Conservation (phyloP, 768 basidiomycete genomes). For the Boletus huronensis region DNA sequence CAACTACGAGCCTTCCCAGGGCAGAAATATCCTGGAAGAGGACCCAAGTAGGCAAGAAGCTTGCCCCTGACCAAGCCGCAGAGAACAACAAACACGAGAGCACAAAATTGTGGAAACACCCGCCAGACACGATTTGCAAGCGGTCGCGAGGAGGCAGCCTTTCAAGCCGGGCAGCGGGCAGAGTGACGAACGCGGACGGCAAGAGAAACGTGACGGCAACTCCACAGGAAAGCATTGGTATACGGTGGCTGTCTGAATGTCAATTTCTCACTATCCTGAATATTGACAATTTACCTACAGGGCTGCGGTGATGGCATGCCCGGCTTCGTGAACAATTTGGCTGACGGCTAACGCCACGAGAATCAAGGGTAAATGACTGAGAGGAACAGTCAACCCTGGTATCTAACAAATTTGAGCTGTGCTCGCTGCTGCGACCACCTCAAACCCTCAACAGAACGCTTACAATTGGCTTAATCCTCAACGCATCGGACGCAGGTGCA, state of each 20-base stretch:
- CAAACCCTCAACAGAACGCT: slow-evolving; percentile 9
- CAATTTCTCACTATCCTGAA: background rate
- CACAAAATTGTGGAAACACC: slow-evolving; percentile 75
- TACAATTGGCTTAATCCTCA: slow-evolving; percentile 31
- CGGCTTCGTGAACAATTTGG: slow-evolving; percentile 77
- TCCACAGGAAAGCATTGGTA: slow-evolving; percentile 62
- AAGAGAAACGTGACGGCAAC: slow-evolving; percentile 58
- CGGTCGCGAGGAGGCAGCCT: slow-evolving; percentile 38
- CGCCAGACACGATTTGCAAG: slow-evolving; percentile 65
- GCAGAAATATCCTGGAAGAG: slow-evolving; percentile 52
- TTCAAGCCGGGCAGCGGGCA: slow-evolving; percentile 44
- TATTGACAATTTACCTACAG: slow-evolving; percentile 44
- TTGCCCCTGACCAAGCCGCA: slow-evolving; percentile 33
- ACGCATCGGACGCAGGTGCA: background rate
- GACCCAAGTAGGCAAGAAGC: slow-evolving; percentile 26
- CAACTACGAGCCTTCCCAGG: slow-evolving; percentile 53
- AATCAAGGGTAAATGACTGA: slow-evolving; percentile 66
- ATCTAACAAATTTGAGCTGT: slow-evolving; percentile 44
- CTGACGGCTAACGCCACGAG: slow-evolving; percentile 56
- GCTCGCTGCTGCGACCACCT: background rate
- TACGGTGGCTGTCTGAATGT: slow-evolving; percentile 48
- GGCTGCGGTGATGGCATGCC: slow-evolving; percentile 75
- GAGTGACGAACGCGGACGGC: slow-evolving; percentile 72
- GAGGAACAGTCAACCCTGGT: slow-evolving; percentile 77
- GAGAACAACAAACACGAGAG: slow-evolving; percentile 48